A percentile compares a stretch with the other conserved stretches of the same genome.
Evolutionary conservation across 1,284 basidiomycete species (phyloP).

Genomic region (Cerioporus squamosus): DNA sequence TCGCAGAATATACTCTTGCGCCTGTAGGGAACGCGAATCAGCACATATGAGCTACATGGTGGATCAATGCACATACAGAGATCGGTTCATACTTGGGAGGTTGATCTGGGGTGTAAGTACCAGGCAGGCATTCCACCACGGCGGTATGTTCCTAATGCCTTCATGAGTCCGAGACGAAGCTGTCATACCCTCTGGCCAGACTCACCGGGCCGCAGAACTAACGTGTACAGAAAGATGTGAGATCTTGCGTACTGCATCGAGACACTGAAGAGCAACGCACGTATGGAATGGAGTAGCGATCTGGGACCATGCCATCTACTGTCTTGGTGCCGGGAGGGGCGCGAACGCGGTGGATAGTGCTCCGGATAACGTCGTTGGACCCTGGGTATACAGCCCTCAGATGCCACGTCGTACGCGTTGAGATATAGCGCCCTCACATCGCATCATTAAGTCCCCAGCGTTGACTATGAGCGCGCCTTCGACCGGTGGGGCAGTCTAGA

Average conservation of each 20-base stretch:
- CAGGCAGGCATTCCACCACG: slow-evolving; percentile 54
- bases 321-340: slow-evolving; percentile 41
- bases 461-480: slow-evolving; percentile 61
- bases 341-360: slow-evolving; percentile 62
- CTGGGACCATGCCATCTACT: slow-evolving; percentile 43
- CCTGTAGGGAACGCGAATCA: slow-evolving; percentile 4
- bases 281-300: slow-evolving; percentile 62
- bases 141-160: slow-evolving; percentile 42
- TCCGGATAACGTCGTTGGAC: slow-evolving; percentile 64
- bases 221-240: too few relatives aligned
- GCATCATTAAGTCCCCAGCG: slow-evolving; percentile 63
- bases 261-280: slow-evolving; percentile 35
- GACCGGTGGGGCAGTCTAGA: slow-evolving; percentile 50
- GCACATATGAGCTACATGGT: neutral
- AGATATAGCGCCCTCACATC: slow-evolving; percentile 38
- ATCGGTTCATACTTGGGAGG: slow-evolving; percentile 49
- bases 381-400: slow-evolving; percentile 34
- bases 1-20: slow-evolving; percentile 21
- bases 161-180: neutral
- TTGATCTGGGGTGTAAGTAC: slow-evolving; percentile 47
- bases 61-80: slow-evolving; percentile 28
- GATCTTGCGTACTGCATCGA: neutral
- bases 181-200: neutral
- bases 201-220: slow-evolving; percentile 50
- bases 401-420: neutral